Conservation (phyloP, 2,329 filamentous ascomycete species). For the Dactylellina parvicollis region DNA sequence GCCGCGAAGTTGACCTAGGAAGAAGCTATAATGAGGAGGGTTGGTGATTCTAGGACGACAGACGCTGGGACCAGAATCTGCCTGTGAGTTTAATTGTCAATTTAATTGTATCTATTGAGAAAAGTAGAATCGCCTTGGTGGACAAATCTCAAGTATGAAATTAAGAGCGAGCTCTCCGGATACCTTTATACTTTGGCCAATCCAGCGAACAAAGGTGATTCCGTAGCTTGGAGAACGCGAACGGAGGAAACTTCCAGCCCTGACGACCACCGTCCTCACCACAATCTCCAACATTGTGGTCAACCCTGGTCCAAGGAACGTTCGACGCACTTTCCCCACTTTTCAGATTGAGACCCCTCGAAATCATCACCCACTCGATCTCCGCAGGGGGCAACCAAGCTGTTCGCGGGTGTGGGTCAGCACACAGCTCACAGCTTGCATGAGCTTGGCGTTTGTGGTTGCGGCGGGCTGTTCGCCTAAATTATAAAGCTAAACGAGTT, state of each 20-base stretch:
- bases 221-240: neutral
- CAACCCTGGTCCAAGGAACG: constrained; percentile 5
- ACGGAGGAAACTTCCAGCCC: constrained; percentile 25
- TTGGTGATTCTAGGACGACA: constrained; percentile 23
- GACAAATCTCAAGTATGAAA: constrained; percentile 8
- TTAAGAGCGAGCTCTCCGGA: neutral
- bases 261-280: constrained; percentile 9
- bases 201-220: constrained; percentile 10
- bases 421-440: too few species aligned
- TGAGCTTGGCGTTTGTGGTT: constrained; percentile 4
- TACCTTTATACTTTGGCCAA: constrained; percentile 52
- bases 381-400: too few species aligned
- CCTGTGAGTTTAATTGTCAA: constrained; percentile 21
- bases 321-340: constrained; percentile 13
- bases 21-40: neutral
- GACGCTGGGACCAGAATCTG: constrained; percentile 24
- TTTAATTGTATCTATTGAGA: constrained; percentile 15
- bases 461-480: constrained; percentile 25
- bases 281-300: constrained; percentile 32
- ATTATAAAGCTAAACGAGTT: constrained; percentile 33
- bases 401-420: constrained; percentile 1
- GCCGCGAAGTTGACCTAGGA: constrained; percentile 11
- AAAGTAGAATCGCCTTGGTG: constrained; percentile 13
- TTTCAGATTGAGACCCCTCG: too few species aligned
- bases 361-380: too few species aligned